Base-by-base conservation (phyloP, 495 filamentous ascomycete species). In the Elasticomyces elasticus region DNA sequence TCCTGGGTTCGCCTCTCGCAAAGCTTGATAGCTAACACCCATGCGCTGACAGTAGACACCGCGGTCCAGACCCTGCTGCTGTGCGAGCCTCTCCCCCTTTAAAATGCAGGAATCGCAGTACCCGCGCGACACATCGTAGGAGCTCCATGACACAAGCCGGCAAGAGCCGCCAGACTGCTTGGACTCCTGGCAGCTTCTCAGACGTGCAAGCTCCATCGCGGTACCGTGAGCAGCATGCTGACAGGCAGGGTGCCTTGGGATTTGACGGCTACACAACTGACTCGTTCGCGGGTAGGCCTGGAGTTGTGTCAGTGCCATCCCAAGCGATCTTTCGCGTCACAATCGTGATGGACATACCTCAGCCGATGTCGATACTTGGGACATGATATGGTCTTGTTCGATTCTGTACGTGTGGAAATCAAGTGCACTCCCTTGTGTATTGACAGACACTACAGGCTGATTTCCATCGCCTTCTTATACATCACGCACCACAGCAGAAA, bases 31-130 rank as follows among this genome's bases (percentile, higher is more conserved):
- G 35, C 49, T 41, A 20, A 51, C 25, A 24, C 49, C 49, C 49
- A 51, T 42, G 1, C 35, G 2, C 10, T 51, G 30, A 19, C 49
- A 51, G 35, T 51, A 51, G n/a, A 51, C 26, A 13, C 50, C 50
- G 2, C 15, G 13, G 37, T 53, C 50, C 13, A 53, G 33, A 17
- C 50, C 50, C 22, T 42, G 37, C 12, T 45, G 13, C 27, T 53
- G 37, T 30, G 50, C 50, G 7, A 53, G 13, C 35, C 15, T 15
- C 19, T 42, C 50, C 1, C 37, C 50, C 6, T 17, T 45, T 1
- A 45, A 13, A 13, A 53, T 44, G 50, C 50, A 53, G 1, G 23
- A 7, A 27, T 53, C 50, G 26, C 50, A 53, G 26, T 44, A 53
- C 11, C 40, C 50, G 17, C 50, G 35, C 19, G 11, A 11, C 2